Percentiles rank a stretch among this genome's conserved stretches.
These are phyloP conservation scores for Didymella sp. DNA, from an alignment of 2,329 filamentous ascomycete genomes.

Conservation along the genomic window DNA sequence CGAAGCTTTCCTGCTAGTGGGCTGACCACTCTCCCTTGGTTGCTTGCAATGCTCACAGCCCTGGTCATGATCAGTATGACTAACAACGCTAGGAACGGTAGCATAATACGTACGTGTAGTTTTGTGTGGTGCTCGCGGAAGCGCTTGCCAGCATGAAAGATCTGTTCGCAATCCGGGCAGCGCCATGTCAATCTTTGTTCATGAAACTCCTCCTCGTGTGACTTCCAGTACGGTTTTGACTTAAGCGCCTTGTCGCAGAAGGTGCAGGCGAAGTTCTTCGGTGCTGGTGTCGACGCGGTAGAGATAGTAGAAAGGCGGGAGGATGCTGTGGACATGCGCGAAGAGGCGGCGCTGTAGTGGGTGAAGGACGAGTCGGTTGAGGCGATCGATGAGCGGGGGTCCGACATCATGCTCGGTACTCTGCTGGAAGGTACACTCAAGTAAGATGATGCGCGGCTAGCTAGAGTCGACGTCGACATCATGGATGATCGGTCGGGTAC, in stretches of 20 bases:
- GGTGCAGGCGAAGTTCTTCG: slow-evolving; percentile 54
- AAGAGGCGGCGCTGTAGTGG: slow-evolving; percentile 48
- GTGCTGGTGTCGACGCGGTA: slow-evolving; percentile 40
- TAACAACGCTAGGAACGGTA: not conserved
- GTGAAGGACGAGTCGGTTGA: slow-evolving; percentile 50
- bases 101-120: slow-evolving; percentile 59
- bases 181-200: slow-evolving; percentile 72
- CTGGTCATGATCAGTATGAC: slow-evolving; percentile 31
- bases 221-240: slow-evolving; percentile 73
- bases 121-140: slow-evolving; percentile 73
- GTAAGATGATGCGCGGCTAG: slow-evolving; percentile 48
- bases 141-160: slow-evolving; percentile 71
- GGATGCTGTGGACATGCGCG: slow-evolving; percentile 47
- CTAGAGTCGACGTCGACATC: slow-evolving; percentile 41
- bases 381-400: slow-evolving; percentile 47
- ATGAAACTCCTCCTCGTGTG: slow-evolving; percentile 73
- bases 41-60: slow-evolving; percentile 70
- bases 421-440: slow-evolving; percentile 49
- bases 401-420: slow-evolving; percentile 48
- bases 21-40: slow-evolving; percentile 60
- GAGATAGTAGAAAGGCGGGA: slow-evolving; percentile 48
- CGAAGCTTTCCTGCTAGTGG: slow-evolving; percentile 63
- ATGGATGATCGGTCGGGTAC: slow-evolving; percentile 47
- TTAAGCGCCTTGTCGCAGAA: slow-evolving; percentile 69
- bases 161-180: slow-evolving; percentile 71